Base-by-base conservation (phyloP, 225 moss, liverwort and hornwort species). In the Takakia lepidozioides region DNA sequence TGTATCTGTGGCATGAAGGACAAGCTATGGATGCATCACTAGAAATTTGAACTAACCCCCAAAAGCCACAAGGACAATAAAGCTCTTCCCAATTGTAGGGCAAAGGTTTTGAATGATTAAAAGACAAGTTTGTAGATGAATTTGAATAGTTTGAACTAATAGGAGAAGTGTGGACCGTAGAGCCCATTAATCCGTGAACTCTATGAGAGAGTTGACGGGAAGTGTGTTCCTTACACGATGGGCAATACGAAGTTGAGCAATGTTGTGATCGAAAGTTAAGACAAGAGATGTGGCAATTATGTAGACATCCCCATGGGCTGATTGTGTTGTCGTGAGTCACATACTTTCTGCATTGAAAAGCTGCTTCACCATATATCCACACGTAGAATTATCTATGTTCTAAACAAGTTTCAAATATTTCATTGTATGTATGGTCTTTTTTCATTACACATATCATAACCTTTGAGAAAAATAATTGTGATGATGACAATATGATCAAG, bases 241-340 rank as follows among this genome's bases (percentile, higher is more conserved):
- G 76, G 37, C 67, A 76, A 1, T 15, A 25, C 7, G 37, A 0
- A 1, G 3, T 54, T 0, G 52, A 65, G 14, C 36, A 50, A n/a
- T 68, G 55, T 30, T 72, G 58, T 30, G 49, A 25, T 27, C 43
- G 58, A 0, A 51, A 10, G 1, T 58, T 64, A 11, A 78, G 44
- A 20, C 78, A 78, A 16, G 15, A 2, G 10, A 34, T 40, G 21
- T 78, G 78, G 40, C 54, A 68, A 47, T 37, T 58, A 43, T 78
- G 72, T 29, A 11, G 20, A 5, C 78, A 78, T 13, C 21, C 38
- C 78, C 65, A 78, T 3, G 72, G 78, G 7, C 52, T 59, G 9
- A 57, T 38, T 2, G 21, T 8, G 3, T 65, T 10, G 0, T 9
- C 28, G 1, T 8, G 7, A 9, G n/a, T 18, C 8, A 52, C 1